Evolutionary conservation across 140 eudicot genomes (phyloP), one percentile per base, ranked within the genome.

Genomic region (Anethum foeniculum): DNA sequence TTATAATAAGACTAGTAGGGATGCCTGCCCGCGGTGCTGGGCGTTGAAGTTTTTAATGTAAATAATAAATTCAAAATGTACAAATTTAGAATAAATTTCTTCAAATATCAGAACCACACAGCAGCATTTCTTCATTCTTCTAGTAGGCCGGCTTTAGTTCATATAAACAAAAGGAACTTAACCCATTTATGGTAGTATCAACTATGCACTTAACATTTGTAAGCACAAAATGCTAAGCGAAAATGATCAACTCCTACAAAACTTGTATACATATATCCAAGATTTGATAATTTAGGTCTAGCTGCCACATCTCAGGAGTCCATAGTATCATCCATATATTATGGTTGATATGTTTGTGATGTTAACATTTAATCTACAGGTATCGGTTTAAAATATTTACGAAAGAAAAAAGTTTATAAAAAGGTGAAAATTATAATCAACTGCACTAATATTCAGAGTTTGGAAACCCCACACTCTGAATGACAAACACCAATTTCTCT

Each of bases 311-410:
- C 72, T 67, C 41, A 44, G 47, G 67, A 34, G 67, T 30, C 73
- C 49, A 48, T 54, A 15, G 38, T 15, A 44, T 56, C 32, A 65
- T 34, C 67, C 38, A 47, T 10, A 36, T 28, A 73, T 28, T 48
- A 32, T 49, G 38, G 77, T 48, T 62, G 36, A 82, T 36, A 41
- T 21, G 69, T 25, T 43, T 6, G 28, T 15, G 47, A 21, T 48
- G 34, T 47, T 48, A n/a, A 21, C 39, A 49, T 82, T 82, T 77
- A 67, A 46, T 47, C 38, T 65, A 49, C 36, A 8, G 13, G 78
- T 82, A 77, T 19, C 80, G 72, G 51, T 25, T 71, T 77, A 84
- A 81, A 86, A 79, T 86, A 69, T 52, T 62, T 80, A 82, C 82
- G 71, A 56, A 6, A 76, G 5, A 28, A 68, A 32, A 68, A 68